A percentile compares a stretch with the other conserved stretches of the same genome.
Evolutionary conservation across 1,284 basidiomycete species (phyloP).

Genomic region (Papiliotrema terrestris): DNA sequence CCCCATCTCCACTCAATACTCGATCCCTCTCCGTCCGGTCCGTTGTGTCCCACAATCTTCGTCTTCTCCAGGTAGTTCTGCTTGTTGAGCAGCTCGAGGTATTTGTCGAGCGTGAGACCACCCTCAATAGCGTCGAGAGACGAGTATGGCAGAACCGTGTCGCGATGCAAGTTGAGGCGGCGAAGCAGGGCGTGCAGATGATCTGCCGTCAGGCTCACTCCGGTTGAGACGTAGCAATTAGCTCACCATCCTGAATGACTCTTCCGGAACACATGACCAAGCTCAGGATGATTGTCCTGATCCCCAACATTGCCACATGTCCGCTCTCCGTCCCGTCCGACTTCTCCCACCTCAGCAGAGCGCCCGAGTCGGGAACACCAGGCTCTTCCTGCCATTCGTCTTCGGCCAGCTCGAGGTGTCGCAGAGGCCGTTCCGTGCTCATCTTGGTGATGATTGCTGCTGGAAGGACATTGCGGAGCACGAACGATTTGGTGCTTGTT

Average conservation of each 20-base stretch:
- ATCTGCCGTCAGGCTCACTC: constrained; percentile 12
- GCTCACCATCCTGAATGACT: constrained; percentile 38
- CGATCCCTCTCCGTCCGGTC: constrained; percentile 9
- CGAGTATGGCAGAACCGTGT: constrained; percentile 37
- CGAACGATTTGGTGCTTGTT: constrained; percentile 26
- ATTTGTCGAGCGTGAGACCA: constrained; percentile 38
- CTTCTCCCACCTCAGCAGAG: constrained; percentile 43
- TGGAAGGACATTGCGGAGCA: constrained; percentile 41
- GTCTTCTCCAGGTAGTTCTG: constrained; percentile 46
- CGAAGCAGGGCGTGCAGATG: constrained; percentile 30
- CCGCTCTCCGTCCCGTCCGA: constrained; percentile 35
- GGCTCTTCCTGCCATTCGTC: constrained; percentile 9
- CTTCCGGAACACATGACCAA: constrained; percentile 38
- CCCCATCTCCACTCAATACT: constrained; percentile 45
- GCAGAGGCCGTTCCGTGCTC: constrained; percentile 27
- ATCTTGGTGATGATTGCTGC: constrained; percentile 23
- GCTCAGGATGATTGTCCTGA: constrained; percentile 44
- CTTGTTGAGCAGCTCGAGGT: constrained; percentile 37
- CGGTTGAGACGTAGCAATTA: not conserved
- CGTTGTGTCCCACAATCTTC: constrained; percentile 6
- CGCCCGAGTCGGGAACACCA: constrained; percentile 33
- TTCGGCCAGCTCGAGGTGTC: constrained; percentile 11
- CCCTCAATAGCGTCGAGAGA: constrained; percentile 25
- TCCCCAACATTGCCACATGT: constrained; percentile 38
- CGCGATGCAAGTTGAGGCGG: constrained; percentile 35